phyloP scores from a whole-genome alignment of 2,329 filamentous ascomycete species.

The Botrytis squamosa region DNA sequence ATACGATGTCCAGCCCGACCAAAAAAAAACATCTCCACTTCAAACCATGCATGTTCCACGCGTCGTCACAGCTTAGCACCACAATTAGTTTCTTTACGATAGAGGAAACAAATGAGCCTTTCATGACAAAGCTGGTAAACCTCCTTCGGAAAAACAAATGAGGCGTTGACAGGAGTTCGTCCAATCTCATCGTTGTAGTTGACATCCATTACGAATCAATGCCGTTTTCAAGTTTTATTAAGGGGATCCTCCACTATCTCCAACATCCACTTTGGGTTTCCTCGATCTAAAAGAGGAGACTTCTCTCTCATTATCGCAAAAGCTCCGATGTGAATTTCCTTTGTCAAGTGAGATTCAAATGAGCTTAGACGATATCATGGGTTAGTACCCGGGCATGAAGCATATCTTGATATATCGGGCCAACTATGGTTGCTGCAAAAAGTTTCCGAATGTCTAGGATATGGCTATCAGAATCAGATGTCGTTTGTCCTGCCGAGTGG shows the following conservation, averaged over 20 bases:
- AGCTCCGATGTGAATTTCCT: not conserved
- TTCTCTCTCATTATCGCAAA: not conserved
- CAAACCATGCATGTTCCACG: conserved; percentile 2
- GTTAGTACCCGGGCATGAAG: not conserved
- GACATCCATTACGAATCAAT: not conserved
- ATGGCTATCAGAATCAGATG: not conserved
- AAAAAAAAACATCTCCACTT: not conserved
- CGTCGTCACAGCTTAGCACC: not conserved
- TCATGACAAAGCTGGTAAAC: not conserved
- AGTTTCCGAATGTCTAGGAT: not conserved
- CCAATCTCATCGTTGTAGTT: not conserved
- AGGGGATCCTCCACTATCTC: not conserved
- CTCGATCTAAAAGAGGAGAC: not conserved
- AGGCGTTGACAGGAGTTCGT: not conserved
- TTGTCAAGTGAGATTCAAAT: not conserved
- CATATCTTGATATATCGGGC: not conserved
- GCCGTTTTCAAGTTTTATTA: not conserved
- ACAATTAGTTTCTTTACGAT: not conserved
- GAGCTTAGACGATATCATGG: not conserved
- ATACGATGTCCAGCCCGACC: not conserved
- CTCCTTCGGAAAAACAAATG: not conserved
- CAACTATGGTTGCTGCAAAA: not conserved
- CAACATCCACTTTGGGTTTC: not conserved
- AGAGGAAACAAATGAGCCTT: not conserved
- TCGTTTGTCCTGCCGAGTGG: not conserved